A percentile compares a stretch with the other conserved stretches of the same genome.
phyloP scores from a whole-genome alignment of 805 yeast genomes.

The Hyphopichia homilentoma region DNA sequence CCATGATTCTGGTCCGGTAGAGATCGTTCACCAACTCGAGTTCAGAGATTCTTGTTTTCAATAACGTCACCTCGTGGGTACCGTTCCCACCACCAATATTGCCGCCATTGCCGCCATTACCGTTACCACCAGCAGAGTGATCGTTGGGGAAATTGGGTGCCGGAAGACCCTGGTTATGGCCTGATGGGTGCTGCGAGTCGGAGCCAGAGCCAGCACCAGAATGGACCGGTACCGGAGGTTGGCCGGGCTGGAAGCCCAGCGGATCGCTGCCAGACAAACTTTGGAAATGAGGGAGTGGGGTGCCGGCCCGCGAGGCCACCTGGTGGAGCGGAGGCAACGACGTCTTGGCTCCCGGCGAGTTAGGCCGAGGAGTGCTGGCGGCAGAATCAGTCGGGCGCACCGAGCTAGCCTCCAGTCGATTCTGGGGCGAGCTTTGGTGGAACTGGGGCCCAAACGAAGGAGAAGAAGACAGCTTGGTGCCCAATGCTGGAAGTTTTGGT shows the following conservation, averaged over 20 bases:
- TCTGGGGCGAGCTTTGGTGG: no score
- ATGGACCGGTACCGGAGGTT: no score
- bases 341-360: constrained; percentile 11
- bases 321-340: constrained; percentile 25
- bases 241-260: no score
- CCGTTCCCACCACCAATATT: constrained; percentile 6
- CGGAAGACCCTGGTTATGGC: not conserved
- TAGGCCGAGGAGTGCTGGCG: no score
- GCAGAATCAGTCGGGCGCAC: no score
- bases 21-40: constrained; percentile 88
- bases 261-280: no score
- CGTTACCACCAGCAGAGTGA: constrained; percentile 5
- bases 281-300: constrained; percentile 25
- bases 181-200: not conserved
- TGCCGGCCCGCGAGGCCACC: constrained; percentile 11
- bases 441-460: constrained; percentile 48
- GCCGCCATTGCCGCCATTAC: constrained; percentile 7
- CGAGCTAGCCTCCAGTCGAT: no score
- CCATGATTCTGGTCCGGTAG: constrained; percentile 76
- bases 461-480: constrained; percentile 25
- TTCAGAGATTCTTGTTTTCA: constrained; percentile 80
- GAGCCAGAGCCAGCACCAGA: no score
- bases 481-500: constrained; percentile 33
- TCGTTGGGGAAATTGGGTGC: not conserved
- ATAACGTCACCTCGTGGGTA: constrained; percentile 31